A percentile compares a stretch with the other conserved stretches of the same genome.
phyloP scores from a whole-genome alignment of 1,284 basidiomycete genomes.

The Microbotryomycetes sp. region DNA sequence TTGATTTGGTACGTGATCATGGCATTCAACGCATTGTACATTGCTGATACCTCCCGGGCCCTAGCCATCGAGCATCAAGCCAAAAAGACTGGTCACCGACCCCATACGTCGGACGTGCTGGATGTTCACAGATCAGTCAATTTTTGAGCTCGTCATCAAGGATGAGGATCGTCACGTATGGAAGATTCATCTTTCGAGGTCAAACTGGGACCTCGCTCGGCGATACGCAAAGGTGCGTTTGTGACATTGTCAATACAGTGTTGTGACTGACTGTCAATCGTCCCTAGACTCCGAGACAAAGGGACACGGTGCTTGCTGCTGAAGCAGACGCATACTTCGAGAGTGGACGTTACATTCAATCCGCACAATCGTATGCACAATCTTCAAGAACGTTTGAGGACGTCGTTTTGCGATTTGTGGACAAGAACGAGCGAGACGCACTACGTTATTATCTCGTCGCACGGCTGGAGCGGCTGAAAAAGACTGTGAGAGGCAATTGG shows the following conservation, averaged over 20 bases:
- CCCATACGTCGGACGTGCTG: slow-evolving; percentile 84
- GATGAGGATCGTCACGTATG: slow-evolving; percentile 94
- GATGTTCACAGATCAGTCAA: slow-evolving; percentile 82
- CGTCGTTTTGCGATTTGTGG: slow-evolving; percentile 82
- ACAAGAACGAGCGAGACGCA: slow-evolving; percentile 85
- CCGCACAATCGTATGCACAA: slow-evolving; percentile 85
- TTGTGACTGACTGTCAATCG: neutral
- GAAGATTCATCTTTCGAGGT: slow-evolving; percentile 78
- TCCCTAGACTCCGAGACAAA: slow-evolving; percentile 67
- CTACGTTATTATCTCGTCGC: slow-evolving; percentile 84
- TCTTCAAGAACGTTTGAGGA: slow-evolving; percentile 86
- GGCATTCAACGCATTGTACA: neutral
- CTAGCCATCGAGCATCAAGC: slow-evolving; percentile 53
- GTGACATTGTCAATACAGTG: neutral
- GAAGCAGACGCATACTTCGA: slow-evolving; percentile 82
- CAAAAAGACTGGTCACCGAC: slow-evolving; percentile 70
- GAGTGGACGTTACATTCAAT: slow-evolving; percentile 76
- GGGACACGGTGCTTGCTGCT: slow-evolving; percentile 72
- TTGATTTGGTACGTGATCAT: slow-evolving; percentile 60
- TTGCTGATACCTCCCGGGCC: neutral
- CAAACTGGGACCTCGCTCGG: slow-evolving; percentile 69
- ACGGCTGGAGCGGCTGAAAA: slow-evolving; percentile 72
- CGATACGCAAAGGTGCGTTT: slow-evolving; percentile 65
- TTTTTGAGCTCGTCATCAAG: slow-evolving; percentile 79
- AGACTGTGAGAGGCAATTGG: slow-evolving; percentile 53